phyloP scores from a whole-genome alignment of 176 grass and related monocot genomes.

The Puya raimondii region DNA sequence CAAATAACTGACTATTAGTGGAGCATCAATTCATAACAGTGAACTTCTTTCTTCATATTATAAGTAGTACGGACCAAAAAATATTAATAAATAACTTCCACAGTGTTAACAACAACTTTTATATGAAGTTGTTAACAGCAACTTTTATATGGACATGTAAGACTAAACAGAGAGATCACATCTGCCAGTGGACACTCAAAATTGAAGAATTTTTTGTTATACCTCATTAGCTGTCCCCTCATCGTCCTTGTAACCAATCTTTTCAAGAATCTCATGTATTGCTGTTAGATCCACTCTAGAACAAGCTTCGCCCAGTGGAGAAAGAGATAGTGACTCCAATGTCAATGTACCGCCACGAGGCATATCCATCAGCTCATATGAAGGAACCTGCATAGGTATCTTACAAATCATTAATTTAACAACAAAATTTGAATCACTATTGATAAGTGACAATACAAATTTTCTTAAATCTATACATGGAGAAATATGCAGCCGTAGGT shows the following conservation, averaged over 20 bases:
- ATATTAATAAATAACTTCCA: conserved; percentile 6
- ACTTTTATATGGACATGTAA: too few species aligned
- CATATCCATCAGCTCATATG: conserved; percentile 80
- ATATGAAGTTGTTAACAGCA: too few species aligned
- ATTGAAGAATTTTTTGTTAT: background rate
- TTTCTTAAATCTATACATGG: too few species aligned
- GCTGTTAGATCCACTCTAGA: conserved; percentile 95
- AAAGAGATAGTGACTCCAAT: conserved; percentile 61
- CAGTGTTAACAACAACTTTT: background rate
- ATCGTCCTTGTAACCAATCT: conserved; percentile 83
- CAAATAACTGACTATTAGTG: too few species aligned
- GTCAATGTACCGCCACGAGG: conserved; percentile 55
- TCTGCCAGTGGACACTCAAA: background rate
- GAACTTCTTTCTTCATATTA: too few species aligned
- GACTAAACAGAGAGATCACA: background rate
- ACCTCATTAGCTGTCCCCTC: conserved; percentile 99
- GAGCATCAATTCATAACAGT: too few species aligned
- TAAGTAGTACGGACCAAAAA: too few species aligned
- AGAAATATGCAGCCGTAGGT: too few species aligned
- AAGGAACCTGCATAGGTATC: conserved; percentile 63
- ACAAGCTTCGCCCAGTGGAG: conserved; percentile 94
- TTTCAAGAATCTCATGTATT: conserved; percentile 96
- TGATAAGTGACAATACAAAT: too few species aligned
- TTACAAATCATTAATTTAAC: background rate
- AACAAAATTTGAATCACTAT: too few species aligned